A percentile compares a stretch with the other conserved stretches of the same genome.
Evolutionary conservation across 345 rosid species (phyloP).

Genomic region (Pugionium dolabratum): DNA sequence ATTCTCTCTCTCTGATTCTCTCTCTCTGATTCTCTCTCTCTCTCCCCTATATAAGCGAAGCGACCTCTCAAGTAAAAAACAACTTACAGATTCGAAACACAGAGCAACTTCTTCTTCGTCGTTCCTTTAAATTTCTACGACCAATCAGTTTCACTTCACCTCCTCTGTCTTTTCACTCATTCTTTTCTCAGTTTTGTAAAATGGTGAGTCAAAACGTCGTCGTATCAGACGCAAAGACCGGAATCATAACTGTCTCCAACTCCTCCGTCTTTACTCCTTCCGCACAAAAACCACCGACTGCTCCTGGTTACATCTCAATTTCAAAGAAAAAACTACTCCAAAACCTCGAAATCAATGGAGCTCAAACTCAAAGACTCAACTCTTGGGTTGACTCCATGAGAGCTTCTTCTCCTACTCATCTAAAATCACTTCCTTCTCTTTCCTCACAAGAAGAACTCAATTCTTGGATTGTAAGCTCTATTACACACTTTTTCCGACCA

Average conservation of each 20-base stretch:
- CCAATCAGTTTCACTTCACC: background rate
- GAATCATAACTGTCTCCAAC: constrained; percentile 47
- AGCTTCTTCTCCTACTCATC: constrained; percentile 92
- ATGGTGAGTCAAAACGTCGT: constrained; percentile 69
- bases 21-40: constrained; percentile 32
- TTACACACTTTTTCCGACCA: background rate
- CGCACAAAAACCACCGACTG: constrained; percentile 71
- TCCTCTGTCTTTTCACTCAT: background rate
- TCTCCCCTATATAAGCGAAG: constrained; percentile 28
- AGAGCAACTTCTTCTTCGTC: constrained; percentile 14
- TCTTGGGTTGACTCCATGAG: constrained; percentile 90
- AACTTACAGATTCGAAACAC: constrained; percentile 8
- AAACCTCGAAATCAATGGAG: constrained; percentile 64
- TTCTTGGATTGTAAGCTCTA: constrained; percentile 67
- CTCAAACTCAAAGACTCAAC: constrained; percentile 51
- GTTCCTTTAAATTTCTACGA: too few species aligned
- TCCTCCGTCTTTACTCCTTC: constrained; percentile 46
- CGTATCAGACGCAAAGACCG: constrained; percentile 49
- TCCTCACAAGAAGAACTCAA: constrained; percentile 47
- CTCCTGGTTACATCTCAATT: constrained; percentile 54
- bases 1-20: too few species aligned
- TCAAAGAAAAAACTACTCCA: constrained; percentile 53
- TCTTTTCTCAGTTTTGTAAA: constrained; percentile 13
- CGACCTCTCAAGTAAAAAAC: background rate
- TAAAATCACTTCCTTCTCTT: constrained; percentile 51